These are phyloP conservation scores for Calocybe gangraenosa DNA, from an alignment of 768 basidiomycete species.

Conservation along the genomic window DNA sequence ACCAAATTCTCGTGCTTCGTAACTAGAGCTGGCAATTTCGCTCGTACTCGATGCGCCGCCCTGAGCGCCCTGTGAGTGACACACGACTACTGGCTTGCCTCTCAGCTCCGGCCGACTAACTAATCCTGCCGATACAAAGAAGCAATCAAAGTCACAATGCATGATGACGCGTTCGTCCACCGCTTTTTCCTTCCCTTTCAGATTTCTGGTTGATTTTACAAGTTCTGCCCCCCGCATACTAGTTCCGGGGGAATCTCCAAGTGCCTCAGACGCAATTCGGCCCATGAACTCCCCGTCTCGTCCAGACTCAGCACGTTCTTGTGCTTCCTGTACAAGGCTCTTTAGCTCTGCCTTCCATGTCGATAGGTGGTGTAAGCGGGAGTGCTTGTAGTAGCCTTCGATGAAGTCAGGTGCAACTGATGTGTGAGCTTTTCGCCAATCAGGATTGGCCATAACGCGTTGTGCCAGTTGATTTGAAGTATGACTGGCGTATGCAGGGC, in stretches of 20 bases:
- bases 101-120: slow-evolving; percentile 74
- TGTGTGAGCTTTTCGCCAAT: slow-evolving; percentile 87
- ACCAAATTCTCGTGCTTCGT: slow-evolving; percentile 86
- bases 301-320: background rate
- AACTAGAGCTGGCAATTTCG: slow-evolving; percentile 92
- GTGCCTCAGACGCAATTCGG: slow-evolving; percentile 3
- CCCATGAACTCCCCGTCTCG: background rate
- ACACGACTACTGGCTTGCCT: slow-evolving; percentile 91
- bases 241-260: slow-evolving; percentile 20
- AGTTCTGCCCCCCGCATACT: slow-evolving; percentile 55
- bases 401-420: slow-evolving; percentile 84
- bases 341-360: slow-evolving; percentile 63
- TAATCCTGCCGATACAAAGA: slow-evolving; percentile 93
- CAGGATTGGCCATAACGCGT: slow-evolving; percentile 76
- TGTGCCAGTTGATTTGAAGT: slow-evolving; percentile 69
- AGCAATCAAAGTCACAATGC: slow-evolving; percentile 96
- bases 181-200: slow-evolving; percentile 50
- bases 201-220: slow-evolving; percentile 36
- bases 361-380: slow-evolving; percentile 87
- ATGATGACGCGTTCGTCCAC: slow-evolving; percentile 67
- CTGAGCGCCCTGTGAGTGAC: slow-evolving; percentile 81
- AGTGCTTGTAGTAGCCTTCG: slow-evolving; percentile 79
- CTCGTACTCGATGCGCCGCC: slow-evolving; percentile 80
- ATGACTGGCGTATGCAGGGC: slow-evolving; percentile 54
- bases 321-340: slow-evolving; percentile 1